Evolutionary conservation across 306 rosid species (phyloP).

Genomic region (Casuarina equisetifolia): DNA sequence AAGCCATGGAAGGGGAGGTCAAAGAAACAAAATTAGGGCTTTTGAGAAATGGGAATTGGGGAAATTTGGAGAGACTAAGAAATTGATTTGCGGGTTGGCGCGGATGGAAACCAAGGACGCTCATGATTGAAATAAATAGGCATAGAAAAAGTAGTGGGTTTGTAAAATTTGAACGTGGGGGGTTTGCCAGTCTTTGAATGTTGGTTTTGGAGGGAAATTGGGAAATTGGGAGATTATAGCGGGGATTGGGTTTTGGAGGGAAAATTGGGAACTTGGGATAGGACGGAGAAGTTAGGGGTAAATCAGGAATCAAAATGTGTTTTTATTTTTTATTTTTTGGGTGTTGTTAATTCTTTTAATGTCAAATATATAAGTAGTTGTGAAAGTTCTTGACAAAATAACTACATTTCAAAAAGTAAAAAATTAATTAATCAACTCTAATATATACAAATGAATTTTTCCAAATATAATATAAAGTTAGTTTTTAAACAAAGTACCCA

Average conservation of each 20-base stretch:
- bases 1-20: conserved; percentile 40
- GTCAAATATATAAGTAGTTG: too few relatives aligned
- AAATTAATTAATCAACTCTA: too few relatives aligned
- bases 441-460: too few relatives aligned
- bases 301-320: too few relatives aligned
- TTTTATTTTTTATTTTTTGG: too few relatives aligned
- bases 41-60: not conserved
- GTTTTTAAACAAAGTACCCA: too few relatives aligned
- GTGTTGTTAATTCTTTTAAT: too few relatives aligned
- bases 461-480: too few relatives aligned
- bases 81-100: not conserved
- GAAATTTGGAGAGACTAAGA: not conserved
- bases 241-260: not conserved
- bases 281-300: too few relatives aligned
- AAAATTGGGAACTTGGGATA: not conserved
- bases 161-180: not conserved
- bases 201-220: conserved; percentile 44
- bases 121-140: conserved; percentile 30
- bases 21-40: not conserved
- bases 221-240: not conserved
- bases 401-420: too few relatives aligned
- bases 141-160: not conserved
- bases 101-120: not conserved
- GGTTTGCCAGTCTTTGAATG: not conserved
- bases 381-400: too few relatives aligned